Evolutionary conservation across 163 green algal species (phyloP), one percentile per base, ranked within the genome.

Genomic region (Volvox carteri): DNA sequence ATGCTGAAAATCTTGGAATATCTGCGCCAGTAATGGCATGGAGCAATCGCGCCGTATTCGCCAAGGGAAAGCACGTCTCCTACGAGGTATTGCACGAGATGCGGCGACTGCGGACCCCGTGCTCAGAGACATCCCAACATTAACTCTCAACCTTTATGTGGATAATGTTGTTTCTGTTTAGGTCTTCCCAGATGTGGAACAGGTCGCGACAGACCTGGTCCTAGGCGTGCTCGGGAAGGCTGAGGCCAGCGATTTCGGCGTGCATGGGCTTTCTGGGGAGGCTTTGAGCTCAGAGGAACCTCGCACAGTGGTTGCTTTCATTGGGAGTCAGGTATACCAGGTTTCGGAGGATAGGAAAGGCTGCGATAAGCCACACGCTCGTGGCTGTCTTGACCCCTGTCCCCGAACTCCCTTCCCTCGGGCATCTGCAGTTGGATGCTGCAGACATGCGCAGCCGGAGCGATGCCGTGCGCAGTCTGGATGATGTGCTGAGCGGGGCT

Each of bases 21-120:
- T 19, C 84, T 68, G 68, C 54, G 6, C 87, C 87, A 12, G 37
- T 91, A 0, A 72, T 91, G 23, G 9, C 87, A 16, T 91, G 87
- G 87, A 89, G 87, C 72, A 91, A 80, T 44, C 50, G 50, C 1
- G 77, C 28, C 23, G 28, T 87, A 0, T 35, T 80, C 44, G 78
- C 78, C 42, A 67, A 79, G 30, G 87, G 78, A 30, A 39, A 85
- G 73, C 79, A 80, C 30, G 80, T 91, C 23, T 78, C 73, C 18
- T 91, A 91, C 58, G 35, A 88, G 79, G 87, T 88, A 65, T n/a
- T 14, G 2, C 37, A 37, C 56, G 9, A 78, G 70, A 54, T 78
- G 70, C 70, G 70, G 70, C 70, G 70, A 78, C 39, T 21, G 18
- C 41, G n/a, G n/a, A n/a, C n/a, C n/a, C n/a, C n/a, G n/a, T n/a